Base-by-base conservation (phyloP, 257 asterid species). In the Ligustrum vulgare region DNA sequence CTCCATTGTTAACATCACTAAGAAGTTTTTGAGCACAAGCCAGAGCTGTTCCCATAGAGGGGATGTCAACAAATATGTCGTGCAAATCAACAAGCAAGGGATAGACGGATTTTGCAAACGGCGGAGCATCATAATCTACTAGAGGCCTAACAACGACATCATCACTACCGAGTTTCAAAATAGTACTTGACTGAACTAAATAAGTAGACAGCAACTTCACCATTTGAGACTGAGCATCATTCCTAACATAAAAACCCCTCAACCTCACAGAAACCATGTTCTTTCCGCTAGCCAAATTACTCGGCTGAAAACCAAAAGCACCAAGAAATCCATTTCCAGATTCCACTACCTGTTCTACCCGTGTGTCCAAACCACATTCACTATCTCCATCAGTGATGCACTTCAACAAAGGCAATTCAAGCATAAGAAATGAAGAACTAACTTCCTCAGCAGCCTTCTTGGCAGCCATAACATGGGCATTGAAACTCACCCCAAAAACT, bases 21-120 rank as follows among this genome's bases (percentile, higher is more conserved):
- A 92, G 89, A 93, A 94, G 80, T 84, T 88, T 92, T 73, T 94
- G 98, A 0, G 97, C 91, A 78, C 86, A 87, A 39, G 97, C 96
- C 78, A 94, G 79, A 23, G 92, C 97, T 31, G 81, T 87, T 67
- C 87, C 82, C 79, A 90, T 89, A 1, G 92, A 86, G 49, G 98
- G 97, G 47, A 94, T 84, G 62, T 87, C 94, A 25, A 20, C 54
- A 72, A 94, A 91, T 28, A 87, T 83, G 71, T 86, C 84, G 33
- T 84, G 90, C 82, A 94, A 84, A 85, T 92, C 98, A 69, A 84
- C 87, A 1, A 94, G 93, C 85, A 94, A 81, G 1, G 95, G 92
- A 80, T 94, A 94, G 47, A 92, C 78, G 32, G 81, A 76, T 72
- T 79, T 89, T 8, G 98, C 97, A 75, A 87, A 94, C 82, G 84